These are phyloP conservation scores for Fusarium pseudograminearum DNA, from an alignment of 2,329 filamentous ascomycete species.

Conservation along the genomic window DNA sequence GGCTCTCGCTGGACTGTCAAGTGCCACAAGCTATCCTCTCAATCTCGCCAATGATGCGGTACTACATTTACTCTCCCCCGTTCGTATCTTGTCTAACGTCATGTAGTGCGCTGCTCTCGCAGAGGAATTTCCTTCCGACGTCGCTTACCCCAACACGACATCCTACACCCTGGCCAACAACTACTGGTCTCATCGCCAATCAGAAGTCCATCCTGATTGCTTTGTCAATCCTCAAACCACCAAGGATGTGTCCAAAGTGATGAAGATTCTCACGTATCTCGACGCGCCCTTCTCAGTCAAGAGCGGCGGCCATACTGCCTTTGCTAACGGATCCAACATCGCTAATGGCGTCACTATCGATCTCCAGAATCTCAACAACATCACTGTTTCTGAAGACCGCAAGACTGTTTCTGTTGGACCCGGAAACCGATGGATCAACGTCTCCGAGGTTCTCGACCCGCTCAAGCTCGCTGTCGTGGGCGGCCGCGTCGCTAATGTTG, in stretches of 20 bases:
- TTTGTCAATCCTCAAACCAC: constrained; percentile 9
- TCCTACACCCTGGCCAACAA: constrained; percentile 7
- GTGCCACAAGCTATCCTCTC: not conserved
- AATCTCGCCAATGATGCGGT: not conserved
- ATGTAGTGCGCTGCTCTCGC: not conserved
- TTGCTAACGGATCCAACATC: constrained; percentile 58
- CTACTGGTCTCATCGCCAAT: constrained; percentile 25
- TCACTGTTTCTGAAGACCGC: constrained; percentile 14
- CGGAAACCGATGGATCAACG: constrained; percentile 25
- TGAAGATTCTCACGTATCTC: not conserved
- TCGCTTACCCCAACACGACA: not conserved
- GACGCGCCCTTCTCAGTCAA: constrained; percentile 59
- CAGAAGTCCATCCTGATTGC: constrained; percentile 9
- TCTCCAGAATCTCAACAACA: constrained; percentile 54
- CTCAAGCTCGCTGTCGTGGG: constrained; percentile 14
- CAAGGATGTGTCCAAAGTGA: not conserved
- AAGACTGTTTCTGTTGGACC: constrained; percentile 21
- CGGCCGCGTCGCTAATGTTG: constrained; percentile 45
- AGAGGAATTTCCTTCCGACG: not conserved
- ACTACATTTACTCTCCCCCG: not conserved
- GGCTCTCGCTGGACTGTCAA: not conserved
- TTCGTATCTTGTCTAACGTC: not conserved
- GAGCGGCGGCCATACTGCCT: constrained; percentile 64
- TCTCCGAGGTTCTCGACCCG: constrained; percentile 15
- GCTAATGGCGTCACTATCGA: constrained; percentile 57